A percentile compares a stretch with the other conserved stretches of the same genome.
Evolutionary conservation across 331 rosid species (phyloP).

Genomic region (Acacia concinna): DNA sequence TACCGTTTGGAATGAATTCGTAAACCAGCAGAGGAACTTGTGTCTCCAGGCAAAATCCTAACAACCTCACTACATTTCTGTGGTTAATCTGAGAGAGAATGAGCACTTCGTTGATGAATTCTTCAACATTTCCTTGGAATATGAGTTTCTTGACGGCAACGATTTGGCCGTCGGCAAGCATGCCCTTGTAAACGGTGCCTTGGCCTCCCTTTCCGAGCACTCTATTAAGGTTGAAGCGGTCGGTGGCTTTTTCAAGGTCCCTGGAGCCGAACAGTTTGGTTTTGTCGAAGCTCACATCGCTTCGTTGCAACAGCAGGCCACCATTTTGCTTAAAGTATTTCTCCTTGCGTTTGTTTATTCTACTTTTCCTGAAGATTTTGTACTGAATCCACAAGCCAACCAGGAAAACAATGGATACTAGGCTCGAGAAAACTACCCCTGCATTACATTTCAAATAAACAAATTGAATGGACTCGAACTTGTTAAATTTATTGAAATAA

Average conservation of each 20-base stretch:
- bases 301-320: constrained; percentile 35
- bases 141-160: constrained; percentile 40
- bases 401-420: constrained; percentile 32
- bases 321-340: constrained; percentile 40
- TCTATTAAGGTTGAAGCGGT: constrained; percentile 34
- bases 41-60: constrained; percentile 46
- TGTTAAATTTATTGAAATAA: no score
- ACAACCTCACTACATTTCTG: constrained; percentile 36
- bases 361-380: constrained; percentile 16
- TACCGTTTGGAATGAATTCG: constrained; percentile 43
- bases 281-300: constrained; percentile 28
- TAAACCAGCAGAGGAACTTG: constrained; percentile 42
- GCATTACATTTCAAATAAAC: neutral
- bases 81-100: constrained; percentile 45
- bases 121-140: constrained; percentile 35
- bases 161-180: constrained; percentile 39
- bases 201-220: constrained; percentile 49
- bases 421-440: constrained; percentile 36
- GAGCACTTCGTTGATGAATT: constrained; percentile 37
- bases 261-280: constrained; percentile 16
- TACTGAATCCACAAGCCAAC: constrained; percentile 24
- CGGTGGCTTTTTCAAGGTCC: constrained; percentile 42
- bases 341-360: constrained; percentile 11
- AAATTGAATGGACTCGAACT: neutral
- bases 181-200: constrained; percentile 48